These are phyloP conservation scores for Ophiostoma ips DNA, from an alignment of 2,329 filamentous ascomycete genomes.

Conservation along the genomic window DNA sequence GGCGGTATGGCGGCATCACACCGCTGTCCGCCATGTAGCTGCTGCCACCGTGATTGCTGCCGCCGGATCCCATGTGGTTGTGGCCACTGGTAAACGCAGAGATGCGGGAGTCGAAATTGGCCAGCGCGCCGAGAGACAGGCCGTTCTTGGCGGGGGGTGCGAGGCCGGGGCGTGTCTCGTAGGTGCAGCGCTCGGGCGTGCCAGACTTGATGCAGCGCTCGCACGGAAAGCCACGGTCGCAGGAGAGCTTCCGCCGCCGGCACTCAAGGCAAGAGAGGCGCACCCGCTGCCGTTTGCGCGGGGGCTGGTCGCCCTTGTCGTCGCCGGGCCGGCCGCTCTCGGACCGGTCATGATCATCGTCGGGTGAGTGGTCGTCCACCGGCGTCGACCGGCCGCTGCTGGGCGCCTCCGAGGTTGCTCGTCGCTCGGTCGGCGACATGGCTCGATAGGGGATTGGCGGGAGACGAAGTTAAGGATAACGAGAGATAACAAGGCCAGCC, in stretches of 20 bases:
- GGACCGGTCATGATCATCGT: conserved; percentile 5
- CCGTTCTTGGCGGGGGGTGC: conserved; percentile 31
- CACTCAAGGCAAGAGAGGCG: conserved; percentile 47
- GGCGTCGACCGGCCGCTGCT: conserved; percentile 11
- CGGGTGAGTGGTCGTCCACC: conserved; percentile 1
- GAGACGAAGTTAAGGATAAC: neutral
- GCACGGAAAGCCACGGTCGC: conserved; percentile 47
- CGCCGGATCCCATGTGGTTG: neutral
- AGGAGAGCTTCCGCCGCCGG: conserved; percentile 45
- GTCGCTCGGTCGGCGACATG: conserved; percentile 2
- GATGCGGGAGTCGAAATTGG: conserved; percentile 30
- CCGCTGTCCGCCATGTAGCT: neutral
- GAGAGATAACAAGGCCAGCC: neutral
- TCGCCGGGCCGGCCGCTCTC: conserved; percentile 6
- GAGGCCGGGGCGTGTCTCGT: conserved; percentile 35
- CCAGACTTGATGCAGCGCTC: conserved; percentile 49
- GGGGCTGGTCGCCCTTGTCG: conserved; percentile 13
- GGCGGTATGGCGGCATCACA: conserved; percentile 19
- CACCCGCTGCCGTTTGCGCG: conserved; percentile 45
- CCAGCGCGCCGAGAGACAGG: conserved; percentile 28
- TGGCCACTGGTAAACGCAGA: conserved; percentile 22
- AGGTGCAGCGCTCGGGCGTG: conserved; percentile 45
- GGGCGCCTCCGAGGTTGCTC: conserved; percentile 2
- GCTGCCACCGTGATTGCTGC: conserved; percentile 1
- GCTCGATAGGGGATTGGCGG: neutral